These are phyloP conservation scores for Moricandia moricandioides DNA, from an alignment of 345 rosid species.

Conservation along the genomic window DNA sequence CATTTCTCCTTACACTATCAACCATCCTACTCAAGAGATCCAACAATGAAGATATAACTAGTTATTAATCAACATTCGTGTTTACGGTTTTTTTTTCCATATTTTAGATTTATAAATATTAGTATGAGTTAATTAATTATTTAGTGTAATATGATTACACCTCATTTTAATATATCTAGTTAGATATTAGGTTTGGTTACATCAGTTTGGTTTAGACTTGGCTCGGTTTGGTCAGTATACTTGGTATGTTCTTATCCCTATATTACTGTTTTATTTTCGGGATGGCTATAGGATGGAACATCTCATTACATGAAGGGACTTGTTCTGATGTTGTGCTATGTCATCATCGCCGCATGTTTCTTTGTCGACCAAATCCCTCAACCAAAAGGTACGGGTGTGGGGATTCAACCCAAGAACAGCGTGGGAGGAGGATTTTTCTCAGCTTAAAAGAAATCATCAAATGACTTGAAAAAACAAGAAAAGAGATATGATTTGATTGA, in stretches of 20 bases:
- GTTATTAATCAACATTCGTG: neutral
- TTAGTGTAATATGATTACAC: neutral
- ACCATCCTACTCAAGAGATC: neutral
- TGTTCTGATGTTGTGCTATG: conserved; percentile 60
- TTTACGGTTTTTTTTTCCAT: neutral
- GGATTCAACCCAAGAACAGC: conserved; percentile 14
- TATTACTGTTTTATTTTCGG: neutral
- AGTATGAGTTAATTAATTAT: neutral
- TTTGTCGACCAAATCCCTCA: conserved; percentile 51
- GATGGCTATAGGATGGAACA: conserved; percentile 64
- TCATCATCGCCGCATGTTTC: conserved; percentile 80
- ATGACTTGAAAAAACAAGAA: neutral
- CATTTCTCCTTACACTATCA: neutral
- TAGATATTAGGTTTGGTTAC: neutral
- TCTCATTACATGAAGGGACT: conserved; percentile 54
- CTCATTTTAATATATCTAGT: neutral
- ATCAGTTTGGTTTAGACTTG: neutral
- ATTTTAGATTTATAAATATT: no score
- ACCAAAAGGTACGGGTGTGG: conserved; percentile 1
- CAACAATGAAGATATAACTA: neutral
- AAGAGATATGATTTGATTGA: neutral
- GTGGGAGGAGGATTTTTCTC: neutral
- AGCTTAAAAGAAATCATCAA: neutral
- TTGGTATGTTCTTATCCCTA: neutral
- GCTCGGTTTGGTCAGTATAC: neutral